phyloP scores from a whole-genome alignment of 2,329 filamentous ascomycete species.

The Hymenoscyphus linearis region DNA sequence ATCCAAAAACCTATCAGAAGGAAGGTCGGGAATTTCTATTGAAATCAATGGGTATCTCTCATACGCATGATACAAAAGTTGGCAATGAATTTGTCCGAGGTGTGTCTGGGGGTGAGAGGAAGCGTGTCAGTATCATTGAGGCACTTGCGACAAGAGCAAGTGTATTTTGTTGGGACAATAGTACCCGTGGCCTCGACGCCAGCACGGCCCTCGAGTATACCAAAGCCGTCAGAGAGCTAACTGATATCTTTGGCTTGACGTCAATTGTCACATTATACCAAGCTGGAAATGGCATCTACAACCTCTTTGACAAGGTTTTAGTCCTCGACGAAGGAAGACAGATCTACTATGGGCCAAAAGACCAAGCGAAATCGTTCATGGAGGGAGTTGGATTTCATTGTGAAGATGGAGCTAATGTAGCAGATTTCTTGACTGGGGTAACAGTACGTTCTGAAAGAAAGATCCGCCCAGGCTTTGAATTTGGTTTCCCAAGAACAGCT shows the following conservation, averaged over 20 bases:
- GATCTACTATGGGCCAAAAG: conserved; percentile 57
- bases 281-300: conserved; percentile 64
- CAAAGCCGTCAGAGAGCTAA: conserved; percentile 58
- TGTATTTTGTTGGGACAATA: conserved; percentile 64
- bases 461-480: conserved; percentile 42
- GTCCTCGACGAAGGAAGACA: conserved; percentile 62
- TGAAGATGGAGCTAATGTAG: conserved; percentile 55
- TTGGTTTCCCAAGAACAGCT: conserved; percentile 42
- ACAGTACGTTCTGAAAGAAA: conserved; percentile 55
- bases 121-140: conserved; percentile 57
- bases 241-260: conserved; percentile 53
- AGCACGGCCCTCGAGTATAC: conserved; percentile 62
- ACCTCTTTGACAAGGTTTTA: conserved; percentile 65
- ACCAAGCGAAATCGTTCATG: conserved; percentile 58
- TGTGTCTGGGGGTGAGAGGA: conserved; percentile 56
- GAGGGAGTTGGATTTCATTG: conserved; percentile 60
- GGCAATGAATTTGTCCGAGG: conserved; percentile 57
- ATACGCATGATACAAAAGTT: conserved; percentile 51
- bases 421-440: conserved; percentile 56
- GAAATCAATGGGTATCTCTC: conserved; percentile 41
- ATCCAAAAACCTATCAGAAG: conserved; percentile 42
- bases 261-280: conserved; percentile 64
- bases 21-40: conserved; percentile 26
- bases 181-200: conserved; percentile 60
- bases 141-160: conserved; percentile 27